Evolutionary conservation across 2,329 filamentous ascomycete species (phyloP).

Genomic region (Fusarium duplospermum): DNA sequence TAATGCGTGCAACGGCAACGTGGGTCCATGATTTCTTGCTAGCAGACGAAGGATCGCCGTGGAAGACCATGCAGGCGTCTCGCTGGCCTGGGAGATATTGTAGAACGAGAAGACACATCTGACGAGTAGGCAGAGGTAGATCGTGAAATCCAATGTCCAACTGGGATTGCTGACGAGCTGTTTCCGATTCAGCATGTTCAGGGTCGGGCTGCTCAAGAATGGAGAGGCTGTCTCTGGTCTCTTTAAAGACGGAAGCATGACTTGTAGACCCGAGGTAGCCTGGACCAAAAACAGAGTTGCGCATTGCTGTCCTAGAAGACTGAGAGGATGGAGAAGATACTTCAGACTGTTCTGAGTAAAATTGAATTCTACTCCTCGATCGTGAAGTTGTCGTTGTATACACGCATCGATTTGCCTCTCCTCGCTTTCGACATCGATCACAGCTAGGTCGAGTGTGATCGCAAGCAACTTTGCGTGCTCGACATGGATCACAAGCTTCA

Average conservation of each 20-base stretch:
- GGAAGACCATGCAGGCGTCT: constrained; percentile 27
- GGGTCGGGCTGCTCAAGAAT: constrained; percentile 39
- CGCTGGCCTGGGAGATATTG: constrained; percentile 21
- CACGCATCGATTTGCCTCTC: constrained; percentile 50
- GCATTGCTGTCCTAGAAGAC: constrained; percentile 11
- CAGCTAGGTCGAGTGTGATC: constrained; percentile 24
- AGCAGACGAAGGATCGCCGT: constrained; percentile 9
- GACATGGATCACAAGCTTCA: constrained; percentile 31
- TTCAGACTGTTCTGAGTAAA: neutral
- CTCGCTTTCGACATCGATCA: constrained; percentile 45
- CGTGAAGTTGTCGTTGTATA: constrained; percentile 43
- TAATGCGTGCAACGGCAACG: constrained; percentile 46
- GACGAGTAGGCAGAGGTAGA: constrained; percentile 34
- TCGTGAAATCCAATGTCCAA: constrained; percentile 21
- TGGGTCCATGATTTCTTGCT: constrained; percentile 48
- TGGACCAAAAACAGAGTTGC: constrained; percentile 30
- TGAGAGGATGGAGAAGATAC: constrained; percentile 1
- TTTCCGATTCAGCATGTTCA: neutral
- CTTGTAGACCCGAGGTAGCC: constrained; percentile 61
- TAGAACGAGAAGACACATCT: constrained; percentile 33
- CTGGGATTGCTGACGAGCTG: neutral
- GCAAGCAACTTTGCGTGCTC: constrained; percentile 30
- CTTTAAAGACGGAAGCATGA: constrained; percentile 55
- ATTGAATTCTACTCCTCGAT: constrained; percentile 12
- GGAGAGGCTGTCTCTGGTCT: constrained; percentile 54